A percentile compares a stretch with the other conserved stretches of the same genome.
These are phyloP conservation scores for Colletotrichum brevisporum DNA, from an alignment of 2,329 filamentous ascomycete species.

Conservation along the genomic window DNA sequence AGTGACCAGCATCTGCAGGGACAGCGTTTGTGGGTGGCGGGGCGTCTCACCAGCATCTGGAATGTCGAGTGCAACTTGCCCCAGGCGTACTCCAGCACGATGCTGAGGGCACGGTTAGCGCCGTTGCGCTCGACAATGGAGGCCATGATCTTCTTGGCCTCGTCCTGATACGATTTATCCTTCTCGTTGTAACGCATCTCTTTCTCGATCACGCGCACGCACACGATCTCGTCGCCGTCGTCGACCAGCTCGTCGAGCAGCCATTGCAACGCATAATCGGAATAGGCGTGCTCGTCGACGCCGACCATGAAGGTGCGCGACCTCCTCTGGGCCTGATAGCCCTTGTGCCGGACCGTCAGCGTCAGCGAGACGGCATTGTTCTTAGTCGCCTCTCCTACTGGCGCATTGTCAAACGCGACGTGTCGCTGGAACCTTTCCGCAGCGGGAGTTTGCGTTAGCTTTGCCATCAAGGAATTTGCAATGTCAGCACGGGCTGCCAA, in stretches of 20 bases:
- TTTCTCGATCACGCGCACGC: conserved; percentile 88
- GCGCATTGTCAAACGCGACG: conserved; percentile 73
- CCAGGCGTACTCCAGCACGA: conserved; percentile 88
- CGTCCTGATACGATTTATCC: conserved; percentile 74
- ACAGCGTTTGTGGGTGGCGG: conserved; percentile 37
- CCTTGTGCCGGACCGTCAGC: conserved; percentile 86
- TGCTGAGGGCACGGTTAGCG: conserved; percentile 84
- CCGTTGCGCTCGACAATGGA: conserved; percentile 84
- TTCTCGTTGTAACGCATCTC: conserved; percentile 79
- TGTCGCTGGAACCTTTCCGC: conserved; percentile 69
- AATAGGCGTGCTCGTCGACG: conserved; percentile 92
- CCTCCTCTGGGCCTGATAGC: conserved; percentile 84
- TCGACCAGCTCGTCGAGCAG: conserved; percentile 92
- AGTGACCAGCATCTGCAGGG: not conserved
- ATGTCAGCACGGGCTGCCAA: not conserved
- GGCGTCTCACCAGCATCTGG: conserved; percentile 80
- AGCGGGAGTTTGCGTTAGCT: conserved; percentile 55
- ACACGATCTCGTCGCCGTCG: conserved; percentile 94
- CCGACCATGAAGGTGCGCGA: conserved; percentile 93
- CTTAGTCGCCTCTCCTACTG: conserved; percentile 70
- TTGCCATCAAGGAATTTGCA: conserved; percentile 52
- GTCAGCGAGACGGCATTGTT: conserved; percentile 79
- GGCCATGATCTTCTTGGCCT: conserved; percentile 81
- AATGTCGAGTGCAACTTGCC: conserved; percentile 93
- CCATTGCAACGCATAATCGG: conserved; percentile 93